A percentile compares a stretch with the other conserved stretches of the same genome.
phyloP scores from a whole-genome alignment of 306 rosid genomes.

The Cucurbita pepo region DNA sequence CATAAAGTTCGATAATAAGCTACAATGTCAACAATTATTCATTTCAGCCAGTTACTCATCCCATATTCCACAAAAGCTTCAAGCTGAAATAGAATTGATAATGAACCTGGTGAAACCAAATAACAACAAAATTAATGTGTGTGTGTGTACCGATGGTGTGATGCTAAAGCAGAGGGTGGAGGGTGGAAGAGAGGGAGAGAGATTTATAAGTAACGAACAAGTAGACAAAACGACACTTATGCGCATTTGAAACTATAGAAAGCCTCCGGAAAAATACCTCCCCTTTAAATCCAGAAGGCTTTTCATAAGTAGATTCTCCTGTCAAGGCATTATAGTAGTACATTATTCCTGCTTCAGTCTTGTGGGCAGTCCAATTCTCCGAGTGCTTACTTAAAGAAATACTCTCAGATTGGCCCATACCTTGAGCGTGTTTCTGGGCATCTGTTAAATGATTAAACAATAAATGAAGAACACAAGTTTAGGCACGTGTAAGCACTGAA shows the following conservation, averaged over 20 bases:
- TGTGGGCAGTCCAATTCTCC: slow-evolving; percentile 92
- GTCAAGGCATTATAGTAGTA: slow-evolving; percentile 87
- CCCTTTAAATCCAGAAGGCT: slow-evolving; percentile 67
- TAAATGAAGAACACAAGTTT: not conserved
- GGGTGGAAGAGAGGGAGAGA: not conserved
- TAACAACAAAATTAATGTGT: not conserved
- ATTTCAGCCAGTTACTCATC: not conserved
- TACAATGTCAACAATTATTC: not conserved
- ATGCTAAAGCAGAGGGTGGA: not conserved
- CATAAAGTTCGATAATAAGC: not conserved
- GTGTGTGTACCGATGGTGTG: not conserved
- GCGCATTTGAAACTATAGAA: not conserved
- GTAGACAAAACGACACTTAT: not conserved
- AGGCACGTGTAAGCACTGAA: not conserved
- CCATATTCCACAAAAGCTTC: not conserved
- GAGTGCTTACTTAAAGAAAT: slow-evolving; percentile 29
- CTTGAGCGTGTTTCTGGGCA: slow-evolving; percentile 25
- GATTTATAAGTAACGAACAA: not conserved
- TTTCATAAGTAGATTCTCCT: slow-evolving; percentile 70
- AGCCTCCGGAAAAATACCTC: slow-evolving; percentile 44
- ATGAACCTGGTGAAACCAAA: not conserved
- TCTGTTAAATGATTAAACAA: slow-evolving; percentile 16
- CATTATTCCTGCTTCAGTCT: slow-evolving; percentile 59
- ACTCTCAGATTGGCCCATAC: slow-evolving; percentile 16
- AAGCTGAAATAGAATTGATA: not conserved